These are phyloP conservation scores for Macroventuria anomochaeta DNA, from an alignment of 2,329 filamentous ascomycete species.

Conservation along the genomic window DNA sequence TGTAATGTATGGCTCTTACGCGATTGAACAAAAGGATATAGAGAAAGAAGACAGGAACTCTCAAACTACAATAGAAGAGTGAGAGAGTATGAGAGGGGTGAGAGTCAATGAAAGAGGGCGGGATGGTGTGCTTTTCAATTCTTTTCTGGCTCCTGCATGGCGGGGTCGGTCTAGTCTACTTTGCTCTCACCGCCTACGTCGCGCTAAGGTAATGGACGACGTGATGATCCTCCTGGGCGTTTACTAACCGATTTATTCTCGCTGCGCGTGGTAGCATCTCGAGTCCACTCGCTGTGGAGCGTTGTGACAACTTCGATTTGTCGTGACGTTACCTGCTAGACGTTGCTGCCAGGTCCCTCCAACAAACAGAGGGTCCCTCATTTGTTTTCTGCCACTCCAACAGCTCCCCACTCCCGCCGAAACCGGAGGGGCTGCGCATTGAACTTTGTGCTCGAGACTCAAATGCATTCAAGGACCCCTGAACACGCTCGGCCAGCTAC, in stretches of 20 bases:
- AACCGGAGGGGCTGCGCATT: conserved; percentile 16
- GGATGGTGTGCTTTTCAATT: conserved; percentile 48
- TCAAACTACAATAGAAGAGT: conserved; percentile 19
- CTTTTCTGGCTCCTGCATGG: conserved; percentile 36
- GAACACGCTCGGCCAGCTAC: neutral
- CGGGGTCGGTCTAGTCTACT: conserved; percentile 26
- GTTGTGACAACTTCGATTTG: neutral
- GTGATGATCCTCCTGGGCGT: conserved; percentile 9
- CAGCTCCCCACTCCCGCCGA: conserved; percentile 16
- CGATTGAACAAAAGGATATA: conserved; percentile 19
- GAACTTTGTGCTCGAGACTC: conserved; percentile 5
- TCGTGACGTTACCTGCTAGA: neutral
- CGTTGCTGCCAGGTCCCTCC: neutral
- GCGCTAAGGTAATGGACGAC: conserved; percentile 12
- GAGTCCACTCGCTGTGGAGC: neutral
- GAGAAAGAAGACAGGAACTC: conserved; percentile 8
- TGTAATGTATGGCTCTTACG: conserved; percentile 28
- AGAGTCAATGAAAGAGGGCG: conserved; percentile 19
- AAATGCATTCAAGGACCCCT: neutral
- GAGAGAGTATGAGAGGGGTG: conserved; percentile 21
- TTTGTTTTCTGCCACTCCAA: conserved; percentile 13
- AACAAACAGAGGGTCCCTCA: neutral
- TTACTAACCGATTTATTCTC: neutral
- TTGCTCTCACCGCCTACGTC: conserved; percentile 15
- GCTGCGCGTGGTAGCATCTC: neutral